Percentiles rank a stretch among this genome's conserved stretches.
These are phyloP conservation scores for Fragilaria crotonensis DNA, from an alignment of 108 stramenopile species.

Conservation along the genomic window DNA sequence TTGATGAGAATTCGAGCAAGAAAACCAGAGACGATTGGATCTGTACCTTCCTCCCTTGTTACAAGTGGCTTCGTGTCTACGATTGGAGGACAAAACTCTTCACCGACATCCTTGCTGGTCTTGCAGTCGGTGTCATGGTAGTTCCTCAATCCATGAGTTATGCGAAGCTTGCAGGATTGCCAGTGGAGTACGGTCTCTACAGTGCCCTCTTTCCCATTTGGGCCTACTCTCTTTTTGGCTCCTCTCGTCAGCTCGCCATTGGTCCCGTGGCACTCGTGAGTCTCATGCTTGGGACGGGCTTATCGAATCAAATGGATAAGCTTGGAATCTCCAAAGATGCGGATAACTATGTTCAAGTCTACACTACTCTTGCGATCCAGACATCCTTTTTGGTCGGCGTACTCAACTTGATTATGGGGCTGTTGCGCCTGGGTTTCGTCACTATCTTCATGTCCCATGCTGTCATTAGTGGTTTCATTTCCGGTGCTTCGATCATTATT, in stretches of 20 bases:
- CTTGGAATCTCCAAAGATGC: slow-evolving; percentile 15
- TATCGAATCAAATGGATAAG: slow-evolving; percentile 18
- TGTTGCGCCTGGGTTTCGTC: slow-evolving; percentile 58
- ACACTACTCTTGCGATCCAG: slow-evolving; percentile 35
- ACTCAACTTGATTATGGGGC: slow-evolving; percentile 34
- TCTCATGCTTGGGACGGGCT: slow-evolving; percentile 35
- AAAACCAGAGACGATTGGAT: slow-evolving; percentile 8
- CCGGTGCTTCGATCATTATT: slow-evolving; percentile 82
- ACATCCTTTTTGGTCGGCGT: slow-evolving; percentile 52
- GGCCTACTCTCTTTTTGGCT: slow-evolving; percentile 77
- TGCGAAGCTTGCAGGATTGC: slow-evolving; percentile 79
- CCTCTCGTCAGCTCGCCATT: slow-evolving; percentile 72
- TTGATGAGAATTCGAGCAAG: no score
- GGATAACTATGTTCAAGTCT: slow-evolving; percentile 24
- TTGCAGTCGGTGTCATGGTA: slow-evolving; percentile 80
- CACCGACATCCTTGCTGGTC: slow-evolving; percentile 45
- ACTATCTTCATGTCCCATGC: slow-evolving; percentile 78
- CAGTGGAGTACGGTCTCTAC: slow-evolving; percentile 85
- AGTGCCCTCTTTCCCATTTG: slow-evolving; percentile 61
- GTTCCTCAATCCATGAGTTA: slow-evolving; percentile 87
- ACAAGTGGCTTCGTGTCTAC: slow-evolving; percentile 23
- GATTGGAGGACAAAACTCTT: slow-evolving; percentile 9
- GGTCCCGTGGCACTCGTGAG: slow-evolving; percentile 80
- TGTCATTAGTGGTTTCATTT: slow-evolving; percentile 82
- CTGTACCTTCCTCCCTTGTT: slow-evolving; percentile 9